Base-by-base conservation (phyloP, 176 grass and related monocot species). In the Secale cereale region DNA sequence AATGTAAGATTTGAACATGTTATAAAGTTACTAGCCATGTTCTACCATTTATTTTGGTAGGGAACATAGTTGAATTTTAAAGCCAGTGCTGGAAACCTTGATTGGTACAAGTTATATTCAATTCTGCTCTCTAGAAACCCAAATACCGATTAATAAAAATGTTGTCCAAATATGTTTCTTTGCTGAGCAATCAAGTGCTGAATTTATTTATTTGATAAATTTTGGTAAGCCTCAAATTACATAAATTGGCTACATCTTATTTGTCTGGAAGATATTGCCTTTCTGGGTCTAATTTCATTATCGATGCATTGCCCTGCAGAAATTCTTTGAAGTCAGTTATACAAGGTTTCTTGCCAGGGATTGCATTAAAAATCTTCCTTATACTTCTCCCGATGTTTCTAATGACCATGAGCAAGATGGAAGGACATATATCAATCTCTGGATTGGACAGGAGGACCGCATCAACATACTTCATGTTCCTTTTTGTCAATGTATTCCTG, bases 331-430 rank as follows among this genome's bases (percentile, higher is more conserved):
- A 84, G 84, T 86, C 97, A 17, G 46, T 99, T 27, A 86, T 99
- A 75, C 91, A 99, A 94, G 97, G 97, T 79, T 96, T 99, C 83
- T 89, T 99, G 82, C 93, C 97, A 64, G 93, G 97, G 86, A 94
- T 99, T 20, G 82, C 59, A 61, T 74, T 99, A 74, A 99, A 99
- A 83, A 84, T 99, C 6, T 96, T 99, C 52, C 88, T 96, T 74
- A 88, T 98, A 73, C 64, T 98, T 85, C 91, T 96, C 23, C 97
- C 97, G 29, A 92, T 86, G 73, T 88, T 99, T 78, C 90, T 99
- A 74, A 96, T 99, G 97, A 89, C 65, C 8, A 99, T 99, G 91
- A 92, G 93, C 71, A 99, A 94, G 87, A 94, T 99, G 83, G 93
- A 98, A 92, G 97, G 93, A 17, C 70, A 88, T 40, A 87, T 68